Conservation (phyloP, 2,329 filamentous ascomycete species). For the Hymenoscyphus infarciens region DNA sequence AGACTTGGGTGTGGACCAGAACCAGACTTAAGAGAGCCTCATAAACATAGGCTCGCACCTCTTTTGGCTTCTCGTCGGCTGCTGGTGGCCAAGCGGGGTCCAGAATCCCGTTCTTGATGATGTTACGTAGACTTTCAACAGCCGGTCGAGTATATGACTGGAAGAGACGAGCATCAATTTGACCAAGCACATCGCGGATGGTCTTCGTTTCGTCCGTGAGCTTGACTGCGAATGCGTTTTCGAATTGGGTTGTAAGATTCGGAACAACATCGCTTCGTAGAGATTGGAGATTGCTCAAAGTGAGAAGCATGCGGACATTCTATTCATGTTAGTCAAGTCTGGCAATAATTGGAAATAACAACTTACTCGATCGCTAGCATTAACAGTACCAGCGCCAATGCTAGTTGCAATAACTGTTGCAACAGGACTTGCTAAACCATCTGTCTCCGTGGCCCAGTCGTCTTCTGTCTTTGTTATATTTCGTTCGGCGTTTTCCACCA, state of each 20-base stretch:
- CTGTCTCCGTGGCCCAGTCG: conserved; percentile 35
- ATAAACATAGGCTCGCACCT: conserved; percentile 87
- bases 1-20: conserved; percentile 85
- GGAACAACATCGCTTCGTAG: conserved; percentile 81
- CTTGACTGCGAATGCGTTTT: conserved; percentile 89
- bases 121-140: conserved; percentile 62
- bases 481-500: conserved; percentile 94
- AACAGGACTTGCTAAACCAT: conserved; percentile 34
- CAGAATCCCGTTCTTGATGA: conserved; percentile 70
- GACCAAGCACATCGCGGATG: conserved; percentile 81
- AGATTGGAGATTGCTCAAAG: conserved; percentile 84
- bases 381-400: conserved; percentile 47
- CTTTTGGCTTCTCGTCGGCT: conserved; percentile 55
- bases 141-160: conserved; percentile 83
- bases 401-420: conserved; percentile 36
- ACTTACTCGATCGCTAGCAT: conserved; percentile 51
- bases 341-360: conserved; percentile 13
- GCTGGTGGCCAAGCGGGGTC: conserved; percentile 67
- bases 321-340: conserved; percentile 40
- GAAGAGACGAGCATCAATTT: conserved; percentile 90
- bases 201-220: conserved; percentile 91
- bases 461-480: conserved; percentile 55
- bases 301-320: conserved; percentile 91
- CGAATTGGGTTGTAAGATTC: conserved; percentile 85
- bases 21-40: conserved; percentile 81